Evolutionary conservation across 1,284 basidiomycete species (phyloP).

Genomic region (Ustilago loliicola): DNA sequence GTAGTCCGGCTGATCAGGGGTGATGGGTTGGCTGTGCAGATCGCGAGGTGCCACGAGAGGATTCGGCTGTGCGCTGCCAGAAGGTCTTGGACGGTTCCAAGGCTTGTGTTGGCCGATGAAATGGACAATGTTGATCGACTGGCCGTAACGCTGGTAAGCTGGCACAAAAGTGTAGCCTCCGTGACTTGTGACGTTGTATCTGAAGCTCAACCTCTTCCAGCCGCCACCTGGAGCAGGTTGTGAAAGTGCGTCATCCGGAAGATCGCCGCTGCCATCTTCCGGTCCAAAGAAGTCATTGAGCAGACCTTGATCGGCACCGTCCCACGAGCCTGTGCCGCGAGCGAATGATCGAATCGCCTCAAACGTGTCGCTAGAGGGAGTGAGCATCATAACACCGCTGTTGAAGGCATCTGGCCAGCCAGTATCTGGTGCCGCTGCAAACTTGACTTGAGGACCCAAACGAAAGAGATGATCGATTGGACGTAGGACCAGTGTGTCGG

Average conservation of each 20-base stretch:
- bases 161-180: constrained; percentile 97
- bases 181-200: constrained; percentile 96
- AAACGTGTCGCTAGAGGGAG: constrained; percentile 86
- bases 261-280: constrained; percentile 71
- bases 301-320: constrained; percentile 95
- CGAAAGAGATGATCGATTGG: constrained; percentile 62
- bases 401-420: constrained; percentile 99
- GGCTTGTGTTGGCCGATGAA: constrained; percentile 96
- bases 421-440: constrained; percentile 90
- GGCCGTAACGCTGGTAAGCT: constrained; percentile 91
- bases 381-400: constrained; percentile 90
- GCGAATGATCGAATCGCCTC: constrained; percentile 79
- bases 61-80: constrained; percentile 60
- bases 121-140: constrained; percentile 88
- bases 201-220: constrained; percentile 86
- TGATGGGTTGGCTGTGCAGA: constrained; percentile 70
- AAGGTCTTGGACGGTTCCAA: constrained; percentile 76
- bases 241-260: background rate
- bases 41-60: constrained; percentile 57
- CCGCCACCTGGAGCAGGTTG: constrained; percentile 74
- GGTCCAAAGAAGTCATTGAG: constrained; percentile 87
- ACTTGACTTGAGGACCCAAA: constrained; percentile 44
- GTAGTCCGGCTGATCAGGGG: constrained; percentile 74
- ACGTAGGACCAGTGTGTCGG: constrained; percentile 87
- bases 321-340: constrained; percentile 86